A percentile compares a stretch with the other conserved stretches of the same genome.
Conservation (phyloP, 495 filamentous ascomycete species). For the Neurospora pannonica region DNA sequence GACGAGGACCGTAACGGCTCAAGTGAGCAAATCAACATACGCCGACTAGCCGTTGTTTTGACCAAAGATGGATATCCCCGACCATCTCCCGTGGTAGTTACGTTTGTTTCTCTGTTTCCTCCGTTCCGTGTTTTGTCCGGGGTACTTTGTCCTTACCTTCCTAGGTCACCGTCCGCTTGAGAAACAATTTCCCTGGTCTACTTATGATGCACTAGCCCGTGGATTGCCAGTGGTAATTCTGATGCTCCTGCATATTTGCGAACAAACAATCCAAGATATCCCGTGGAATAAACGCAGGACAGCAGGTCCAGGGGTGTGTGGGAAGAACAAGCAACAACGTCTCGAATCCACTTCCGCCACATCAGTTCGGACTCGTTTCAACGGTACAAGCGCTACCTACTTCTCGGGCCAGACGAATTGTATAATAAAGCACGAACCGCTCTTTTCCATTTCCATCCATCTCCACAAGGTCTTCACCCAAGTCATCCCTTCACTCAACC, state of each 20-base stretch:
- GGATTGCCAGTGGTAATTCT: conserved; percentile 25
- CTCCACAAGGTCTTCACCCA: not conserved
- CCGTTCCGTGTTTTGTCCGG: conserved; percentile 2
- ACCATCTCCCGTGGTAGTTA: not conserved
- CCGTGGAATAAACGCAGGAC: not conserved
- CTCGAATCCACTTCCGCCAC: conserved; percentile 38
- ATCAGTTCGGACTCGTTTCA: conserved; percentile 25
- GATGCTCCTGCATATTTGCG: conserved; percentile 33
- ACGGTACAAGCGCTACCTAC: conserved; percentile 10
- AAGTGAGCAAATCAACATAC: not conserved
- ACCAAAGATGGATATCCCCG: not conserved
- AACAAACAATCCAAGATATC: conserved; percentile 23
- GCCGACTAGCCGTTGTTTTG: not conserved
- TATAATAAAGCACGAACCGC: not conserved
- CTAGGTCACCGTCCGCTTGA: not conserved
- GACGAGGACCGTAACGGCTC: not conserved
- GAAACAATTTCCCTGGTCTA: conserved; percentile 11
- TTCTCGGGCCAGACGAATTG: conserved; percentile 11
- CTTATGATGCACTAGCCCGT: conserved; percentile 34
- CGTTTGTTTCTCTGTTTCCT: not conserved
- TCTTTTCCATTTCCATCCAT: not conserved
- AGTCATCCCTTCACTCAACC: not conserved
- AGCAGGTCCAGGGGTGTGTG: not conserved
- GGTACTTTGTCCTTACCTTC: not conserved
- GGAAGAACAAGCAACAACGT: conserved; percentile 1